These are phyloP conservation scores for Pseudogymnoascus verrucosus DNA, from an alignment of 2,329 filamentous ascomycete genomes.

Conservation along the genomic window DNA sequence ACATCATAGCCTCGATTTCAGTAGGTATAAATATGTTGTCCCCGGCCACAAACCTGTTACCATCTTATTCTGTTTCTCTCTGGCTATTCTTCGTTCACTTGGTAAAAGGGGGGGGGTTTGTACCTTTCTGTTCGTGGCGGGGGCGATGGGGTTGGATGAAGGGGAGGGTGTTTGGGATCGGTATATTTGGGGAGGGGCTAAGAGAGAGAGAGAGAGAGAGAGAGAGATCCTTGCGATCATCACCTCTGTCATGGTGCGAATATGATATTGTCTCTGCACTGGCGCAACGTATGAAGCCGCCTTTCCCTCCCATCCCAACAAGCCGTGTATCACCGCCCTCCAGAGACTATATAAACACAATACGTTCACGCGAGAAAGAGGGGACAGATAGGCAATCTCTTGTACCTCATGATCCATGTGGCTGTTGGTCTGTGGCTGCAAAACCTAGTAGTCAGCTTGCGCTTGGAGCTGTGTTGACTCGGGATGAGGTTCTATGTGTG, in stretches of 20 bases:
- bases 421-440: too few relatives aligned
- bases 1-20: too few relatives aligned
- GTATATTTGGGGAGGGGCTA: background rate
- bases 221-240: background rate
- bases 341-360: background rate
- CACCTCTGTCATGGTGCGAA: background rate
- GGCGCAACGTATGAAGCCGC: too few relatives aligned
- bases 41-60: too few relatives aligned
- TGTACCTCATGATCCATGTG: too few relatives aligned
- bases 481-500: too few relatives aligned
- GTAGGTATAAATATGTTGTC: too few relatives aligned
- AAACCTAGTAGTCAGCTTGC: background rate
- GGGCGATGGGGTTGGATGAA: background rate
- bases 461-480: background rate
- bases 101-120: background rate
- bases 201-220: background rate
- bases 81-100: background rate
- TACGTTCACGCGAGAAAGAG: background rate
- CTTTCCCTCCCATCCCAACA: background rate
- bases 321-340: background rate
- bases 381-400: background rate
- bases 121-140: too few relatives aligned
- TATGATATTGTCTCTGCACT: background rate
- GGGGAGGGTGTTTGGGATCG: background rate
- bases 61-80: too few relatives aligned